Conservation (phyloP, 2,329 filamentous ascomycete genomes). For the Epichloe sibirici region DNA sequence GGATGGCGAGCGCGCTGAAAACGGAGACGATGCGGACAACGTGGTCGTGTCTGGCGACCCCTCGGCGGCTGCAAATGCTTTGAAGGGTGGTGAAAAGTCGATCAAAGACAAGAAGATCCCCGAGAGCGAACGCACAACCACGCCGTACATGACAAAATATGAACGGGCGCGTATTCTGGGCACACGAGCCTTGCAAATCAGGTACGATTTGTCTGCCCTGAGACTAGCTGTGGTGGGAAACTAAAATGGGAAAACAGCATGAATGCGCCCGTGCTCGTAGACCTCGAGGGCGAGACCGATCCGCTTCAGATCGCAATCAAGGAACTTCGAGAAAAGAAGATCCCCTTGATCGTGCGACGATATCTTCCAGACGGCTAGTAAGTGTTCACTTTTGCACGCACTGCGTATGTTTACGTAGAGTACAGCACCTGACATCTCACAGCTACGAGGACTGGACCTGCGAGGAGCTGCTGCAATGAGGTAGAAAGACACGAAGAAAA, state of each 20-base stretch:
- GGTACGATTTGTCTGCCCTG: slow-evolving; percentile 47
- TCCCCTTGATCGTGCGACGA: slow-evolving; percentile 84
- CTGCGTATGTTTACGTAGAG: too few relatives aligned
- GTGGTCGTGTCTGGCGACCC: slow-evolving; percentile 51
- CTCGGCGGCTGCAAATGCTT: slow-evolving; percentile 42
- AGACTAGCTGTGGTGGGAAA: slow-evolving; percentile 3
- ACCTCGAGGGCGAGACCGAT: slow-evolving; percentile 95
- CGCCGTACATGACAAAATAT: slow-evolving; percentile 99
- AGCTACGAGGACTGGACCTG: slow-evolving; percentile 99
- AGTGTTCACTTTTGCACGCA: slow-evolving; percentile 26
- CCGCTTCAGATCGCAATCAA: slow-evolving; percentile 95
- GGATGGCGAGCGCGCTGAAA: slow-evolving; percentile 36
- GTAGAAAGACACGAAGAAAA: not conserved
- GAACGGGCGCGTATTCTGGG: slow-evolving; percentile 88
- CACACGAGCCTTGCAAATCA: slow-evolving; percentile 89
- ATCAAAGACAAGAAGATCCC: slow-evolving; percentile 79
- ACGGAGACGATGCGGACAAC: slow-evolving; percentile 46
- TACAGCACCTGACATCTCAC: slow-evolving; percentile 8
- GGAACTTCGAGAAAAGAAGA: slow-evolving; percentile 96
- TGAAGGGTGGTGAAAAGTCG: slow-evolving; percentile 41
- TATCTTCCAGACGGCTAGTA: slow-evolving; percentile 96
- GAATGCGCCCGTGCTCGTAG: slow-evolving; percentile 93
- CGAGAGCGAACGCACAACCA: slow-evolving; percentile 78
- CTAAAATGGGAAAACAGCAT: slow-evolving; percentile 46
- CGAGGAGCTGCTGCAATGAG: slow-evolving; percentile 70